Conservation (phyloP, 805 yeast genomes). For the Saccharomycopsis fibuligera region DNA sequence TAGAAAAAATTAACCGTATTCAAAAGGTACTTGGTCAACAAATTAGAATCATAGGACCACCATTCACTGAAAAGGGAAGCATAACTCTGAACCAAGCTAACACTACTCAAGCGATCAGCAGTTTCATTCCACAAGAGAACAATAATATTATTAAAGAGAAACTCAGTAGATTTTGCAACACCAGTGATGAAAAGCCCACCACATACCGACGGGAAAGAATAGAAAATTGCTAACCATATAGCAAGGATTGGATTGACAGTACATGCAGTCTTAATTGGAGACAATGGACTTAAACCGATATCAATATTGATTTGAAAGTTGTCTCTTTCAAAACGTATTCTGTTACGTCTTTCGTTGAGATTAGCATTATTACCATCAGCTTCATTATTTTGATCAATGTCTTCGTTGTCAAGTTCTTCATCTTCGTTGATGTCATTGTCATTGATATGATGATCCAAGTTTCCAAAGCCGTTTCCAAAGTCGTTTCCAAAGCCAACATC, state of each 20-base stretch:
- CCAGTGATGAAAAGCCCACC: conserved; percentile 6
- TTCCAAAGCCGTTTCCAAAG: too few species aligned
- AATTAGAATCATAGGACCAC: background rate
- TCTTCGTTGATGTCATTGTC: too few species aligned
- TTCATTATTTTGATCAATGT: conserved; percentile 13
- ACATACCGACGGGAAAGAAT: conserved; percentile 14
- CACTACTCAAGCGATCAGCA: background rate
- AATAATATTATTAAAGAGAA: background rate
- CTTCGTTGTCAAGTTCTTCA: conserved; percentile 8
- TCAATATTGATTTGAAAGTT: conserved; percentile 3
- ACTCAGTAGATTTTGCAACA: background rate
- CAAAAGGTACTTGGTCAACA: background rate
- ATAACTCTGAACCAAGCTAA: background rate
- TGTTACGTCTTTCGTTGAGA: conserved; percentile 20
- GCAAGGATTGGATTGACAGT: conserved; percentile 6
- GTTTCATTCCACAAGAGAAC: background rate
- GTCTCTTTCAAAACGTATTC: conserved; percentile 1
- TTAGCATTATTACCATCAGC: conserved; percentile 23
- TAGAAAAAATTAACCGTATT: conserved; percentile 3
- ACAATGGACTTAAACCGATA: background rate
- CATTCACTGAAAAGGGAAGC: background rate
- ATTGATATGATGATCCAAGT: too few species aligned
- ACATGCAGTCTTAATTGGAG: conserved; percentile 11
- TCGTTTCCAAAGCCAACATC: too few species aligned
- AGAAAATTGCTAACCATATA: conserved; percentile 9